These are phyloP conservation scores for Rhytidiadelphus loreus DNA, from an alignment of 225 moss, liverwort and hornwort species.

Conservation along the genomic window DNA sequence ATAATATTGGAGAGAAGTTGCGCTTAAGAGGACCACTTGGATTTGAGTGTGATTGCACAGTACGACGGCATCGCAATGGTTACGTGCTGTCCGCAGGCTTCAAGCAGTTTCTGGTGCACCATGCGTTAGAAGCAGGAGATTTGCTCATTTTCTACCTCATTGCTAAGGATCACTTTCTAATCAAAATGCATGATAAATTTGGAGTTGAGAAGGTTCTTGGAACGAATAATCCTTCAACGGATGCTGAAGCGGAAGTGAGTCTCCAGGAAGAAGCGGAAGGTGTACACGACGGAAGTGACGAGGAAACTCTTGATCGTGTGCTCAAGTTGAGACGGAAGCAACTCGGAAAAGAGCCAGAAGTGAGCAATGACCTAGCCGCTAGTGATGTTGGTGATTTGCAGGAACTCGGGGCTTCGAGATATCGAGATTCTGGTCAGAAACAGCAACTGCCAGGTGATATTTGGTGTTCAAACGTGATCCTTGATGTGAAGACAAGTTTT, in stretches of 20 bases:
- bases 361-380: neutral
- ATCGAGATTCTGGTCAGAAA: neutral
- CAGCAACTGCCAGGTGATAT: neutral
- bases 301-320: neutral
- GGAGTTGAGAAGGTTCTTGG: neutral
- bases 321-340: neutral
- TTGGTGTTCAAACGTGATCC: neutral
- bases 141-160: conserved; percentile 2
- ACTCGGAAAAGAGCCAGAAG: neutral
- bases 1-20: neutral
- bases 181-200: neutral
- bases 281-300: neutral
- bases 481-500: neutral
- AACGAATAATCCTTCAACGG: neutral
- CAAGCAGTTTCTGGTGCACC: neutral
- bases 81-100: neutral
- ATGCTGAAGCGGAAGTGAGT: neutral
- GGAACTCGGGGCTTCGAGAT: neutral
- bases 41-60: neutral
- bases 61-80: neutral
- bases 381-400: neutral
- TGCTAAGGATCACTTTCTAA: neutral
- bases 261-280: neutral
- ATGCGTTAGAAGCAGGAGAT: conserved; percentile 1
- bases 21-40: neutral